Evolutionary conservation across 164 flowering plant species (phyloP).

Genomic region (Magnolia sinica): DNA sequence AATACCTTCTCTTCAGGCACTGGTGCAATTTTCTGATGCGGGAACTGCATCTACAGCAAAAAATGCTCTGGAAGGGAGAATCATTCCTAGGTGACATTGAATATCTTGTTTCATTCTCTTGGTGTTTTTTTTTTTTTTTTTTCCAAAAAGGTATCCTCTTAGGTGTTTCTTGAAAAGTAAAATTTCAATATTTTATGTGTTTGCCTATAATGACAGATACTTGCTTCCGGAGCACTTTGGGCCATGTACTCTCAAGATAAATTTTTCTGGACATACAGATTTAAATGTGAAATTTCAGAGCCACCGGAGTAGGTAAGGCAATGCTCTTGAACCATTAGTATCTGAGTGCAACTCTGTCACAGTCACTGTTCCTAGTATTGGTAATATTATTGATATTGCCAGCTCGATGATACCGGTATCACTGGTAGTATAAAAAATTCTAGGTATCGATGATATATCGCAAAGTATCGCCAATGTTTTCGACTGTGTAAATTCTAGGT

Average conservation of each 20-base stretch:
- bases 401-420: too few species aligned
- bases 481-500: too few species aligned
- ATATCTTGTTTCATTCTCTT: conserved; percentile 22
- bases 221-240: conserved; percentile 78
- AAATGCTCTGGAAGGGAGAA: conserved; percentile 85
- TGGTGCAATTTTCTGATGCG: conserved; percentile 86
- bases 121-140: not conserved
- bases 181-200: not conserved
- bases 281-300: conserved; percentile 91
- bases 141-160: not conserved
- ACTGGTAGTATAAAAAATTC: too few species aligned
- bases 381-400: too few species aligned
- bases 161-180: not conserved
- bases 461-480: too few species aligned
- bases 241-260: conserved; percentile 67
- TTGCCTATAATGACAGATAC: conserved; percentile 43
- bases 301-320: conserved; percentile 82
- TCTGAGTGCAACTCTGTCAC: not conserved
- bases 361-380: too few species aligned
- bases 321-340: not conserved
- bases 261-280: conserved; percentile 91
- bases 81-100: conserved; percentile 80
- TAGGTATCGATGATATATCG: too few species aligned
- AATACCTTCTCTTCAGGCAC: conserved; percentile 45
- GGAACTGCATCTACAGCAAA: conserved; percentile 88